Evolutionary conservation across 176 grass and related monocot genomes (phyloP), one percentile per base, ranked within the genome.

Genomic region (Aegilops umbellulata): DNA sequence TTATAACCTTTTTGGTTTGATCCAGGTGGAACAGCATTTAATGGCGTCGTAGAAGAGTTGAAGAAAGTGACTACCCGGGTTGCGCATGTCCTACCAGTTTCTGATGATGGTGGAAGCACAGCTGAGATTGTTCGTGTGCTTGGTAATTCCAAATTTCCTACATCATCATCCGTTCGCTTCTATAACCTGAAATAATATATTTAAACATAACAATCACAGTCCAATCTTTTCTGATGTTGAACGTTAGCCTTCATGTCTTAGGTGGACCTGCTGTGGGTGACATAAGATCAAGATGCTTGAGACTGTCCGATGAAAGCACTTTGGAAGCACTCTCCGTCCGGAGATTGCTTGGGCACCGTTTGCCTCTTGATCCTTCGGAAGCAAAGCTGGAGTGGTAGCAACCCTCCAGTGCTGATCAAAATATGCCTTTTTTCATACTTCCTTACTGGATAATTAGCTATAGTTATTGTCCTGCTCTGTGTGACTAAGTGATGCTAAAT

Each of bases 91-190:
- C 91, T 98, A 68, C 93, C 96, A 81, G 93, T 98, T 72, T 98
- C 93, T 64, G 96, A 98, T 75, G 96, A 98, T 47, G 96, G 96
- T 55, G 96, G 96, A 85, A 98, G 96, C 85, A 98, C 96, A 7
- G 96, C 96, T 22, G 96, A 98, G 90, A 98, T 95, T 86, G 96
- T 95, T 27, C 96, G 96, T 5, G 96, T 95, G 46, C 96, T 98
- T 69, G 96, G 96, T 95, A 90, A 35, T 65, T 85, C 44, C 5
- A 29, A 69, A 26, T 89, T 26, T 82, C 31, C 31, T 82, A 11
- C 60, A 51, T 51, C 9, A 49, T 17, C 47, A 83, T 74, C 31
- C 13, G 6, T 19, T 84, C 74, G 19, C 61, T 29, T 72, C 10
- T 71, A 30, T 66, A 30, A 78, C 26, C 32, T 39, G 63, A 27